Base-by-base conservation (phyloP, 1,284 basidiomycete species). In the Paramarasmius palmivorus region DNA sequence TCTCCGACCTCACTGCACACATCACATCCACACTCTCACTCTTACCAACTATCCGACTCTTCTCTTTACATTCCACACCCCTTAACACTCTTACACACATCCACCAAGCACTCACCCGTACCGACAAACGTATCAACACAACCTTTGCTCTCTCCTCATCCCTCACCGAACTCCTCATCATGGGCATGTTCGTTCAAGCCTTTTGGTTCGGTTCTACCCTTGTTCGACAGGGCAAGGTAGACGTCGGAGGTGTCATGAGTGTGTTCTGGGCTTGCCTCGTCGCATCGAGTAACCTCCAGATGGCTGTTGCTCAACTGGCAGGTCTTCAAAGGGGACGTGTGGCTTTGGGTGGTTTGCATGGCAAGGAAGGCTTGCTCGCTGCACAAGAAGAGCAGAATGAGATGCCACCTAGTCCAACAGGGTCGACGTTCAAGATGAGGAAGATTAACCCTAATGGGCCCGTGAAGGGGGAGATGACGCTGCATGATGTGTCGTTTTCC, bases 211-310 rank as follows among this genome's bases (percentile, higher is more conserved):
- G 96, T 12, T 83, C 90, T 2, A 88, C 90, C 65, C 81, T 98
- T 50, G 93, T 99, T 12, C 75, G 84, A 22, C 78, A 86, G 17
- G 90, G 90, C 4, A 83, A 79, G 55, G 77, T 85, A 49, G 74
- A 73, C 1, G 76, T 90, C 0, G 92, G 92, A 3, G 81, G 88
- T 47, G 92, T 98, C 59, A 95, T 95, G 86, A 88, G 91, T 26
- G 93, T 96, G 44, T 99, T 99, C 69, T 98, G 95, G 93, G 93
- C 95, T 0, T 94, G 93, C 66, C 76, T 98, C 42, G 89, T 98
- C 53, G 93, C 93, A 0, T 90, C 89, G 3, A 87, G 81, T 63
- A 92, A 92, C 66, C 70, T 98, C 4, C 93, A 97, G 67, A 84
- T 89, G 79, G 85, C 86, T 63, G 84, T 98, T 4, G 92, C 93